Base-by-base conservation (phyloP, 345 rosid species). In the Populus pruinosa region DNA sequence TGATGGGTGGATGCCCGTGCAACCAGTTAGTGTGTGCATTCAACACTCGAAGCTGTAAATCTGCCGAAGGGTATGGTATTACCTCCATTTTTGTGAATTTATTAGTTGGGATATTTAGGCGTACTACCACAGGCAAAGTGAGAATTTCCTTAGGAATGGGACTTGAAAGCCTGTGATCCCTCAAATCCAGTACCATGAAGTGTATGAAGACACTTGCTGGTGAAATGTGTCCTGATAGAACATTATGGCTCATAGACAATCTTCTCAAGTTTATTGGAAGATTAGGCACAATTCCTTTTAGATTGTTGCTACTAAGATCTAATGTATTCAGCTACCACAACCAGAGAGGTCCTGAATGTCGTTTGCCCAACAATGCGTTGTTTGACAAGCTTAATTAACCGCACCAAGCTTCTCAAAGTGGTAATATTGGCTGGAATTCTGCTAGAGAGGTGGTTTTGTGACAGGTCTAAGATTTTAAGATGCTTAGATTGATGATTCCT, bases 121-220 rank as follows among this genome's bases (percentile, higher is more conserved):
- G 82, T 25, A 69, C 70, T 35, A 87, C 71, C 9, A 67, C 44
- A 0, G 91, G 88, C 67, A 89, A 80, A 9, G 88, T 80, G 38
- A 88, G 75, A 61, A 91, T 25, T 50, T 82, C 86, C 14, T 29
- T 71, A 17, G 39, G 21, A n/a, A 85, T 47, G 10, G 38, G 9
- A 39, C 87, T 82, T 12, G 89, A 77, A 74, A 91, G 78, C 79
- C 87, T 86, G 86, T 90, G 90, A 63, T 78, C 83, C 75, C 91
- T 85, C 75, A 88, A 50, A 70, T 89, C 89, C 55, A 88, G 21
- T 9, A 78, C 62, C 43, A 64, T 73, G 23, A 88, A 87, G 12
- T 78, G 77, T 25, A 75, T 53, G 10, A 87, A 86, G 75, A 69
- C 78, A 70, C 47, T 72, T 68, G 86, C 9, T 9, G 84, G 74